A percentile compares a stretch with the other conserved stretches of the same genome.
These are phyloP conservation scores for Irpex rosettiformis DNA, from an alignment of 1,284 basidiomycete genomes.

Conservation along the genomic window DNA sequence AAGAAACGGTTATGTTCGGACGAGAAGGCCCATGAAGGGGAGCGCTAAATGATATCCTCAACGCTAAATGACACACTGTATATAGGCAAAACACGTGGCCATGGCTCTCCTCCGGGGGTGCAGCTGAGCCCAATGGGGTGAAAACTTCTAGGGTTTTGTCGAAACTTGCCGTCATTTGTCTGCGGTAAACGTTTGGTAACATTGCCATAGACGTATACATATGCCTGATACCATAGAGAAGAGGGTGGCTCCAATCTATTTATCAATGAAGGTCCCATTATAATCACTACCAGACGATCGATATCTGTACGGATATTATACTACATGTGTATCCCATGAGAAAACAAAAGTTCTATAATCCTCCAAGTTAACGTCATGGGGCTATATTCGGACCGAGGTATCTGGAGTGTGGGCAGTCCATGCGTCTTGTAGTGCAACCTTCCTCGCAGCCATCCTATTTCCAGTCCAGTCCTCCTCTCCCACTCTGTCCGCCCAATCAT, in stretches of 20 bases:
- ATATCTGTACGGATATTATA: slow-evolving; percentile 1
- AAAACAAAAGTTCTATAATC: neutral
- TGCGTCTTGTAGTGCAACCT: slow-evolving; percentile 24
- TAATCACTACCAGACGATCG: neutral
- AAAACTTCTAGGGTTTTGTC: neutral
- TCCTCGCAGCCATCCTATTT: slow-evolving; percentile 36
- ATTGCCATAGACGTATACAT: too few relatives aligned
- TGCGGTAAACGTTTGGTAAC: too few relatives aligned
- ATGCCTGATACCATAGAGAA: too few relatives aligned
- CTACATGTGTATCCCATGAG: slow-evolving; percentile 3
- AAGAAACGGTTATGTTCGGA: neutral
- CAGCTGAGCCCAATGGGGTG: neutral
- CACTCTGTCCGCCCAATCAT: slow-evolving; percentile 51
- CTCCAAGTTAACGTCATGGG: neutral
- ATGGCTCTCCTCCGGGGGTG: slow-evolving; percentile 4
- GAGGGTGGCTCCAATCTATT: neutral
- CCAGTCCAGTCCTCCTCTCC: slow-evolving; percentile 49
- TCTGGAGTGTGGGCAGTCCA: slow-evolving; percentile 20
- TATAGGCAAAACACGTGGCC: slow-evolving; percentile 12
- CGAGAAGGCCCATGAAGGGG: neutral
- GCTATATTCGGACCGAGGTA: slow-evolving; percentile 12
- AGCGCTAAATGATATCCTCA: slow-evolving; percentile 10
- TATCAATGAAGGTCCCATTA: neutral
- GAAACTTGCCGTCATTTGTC: neutral
- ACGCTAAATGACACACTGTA: slow-evolving; percentile 7